Evolutionary conservation across 1,284 basidiomycete species (phyloP).

Genomic region (Cryptococcus maquisensis): DNA sequence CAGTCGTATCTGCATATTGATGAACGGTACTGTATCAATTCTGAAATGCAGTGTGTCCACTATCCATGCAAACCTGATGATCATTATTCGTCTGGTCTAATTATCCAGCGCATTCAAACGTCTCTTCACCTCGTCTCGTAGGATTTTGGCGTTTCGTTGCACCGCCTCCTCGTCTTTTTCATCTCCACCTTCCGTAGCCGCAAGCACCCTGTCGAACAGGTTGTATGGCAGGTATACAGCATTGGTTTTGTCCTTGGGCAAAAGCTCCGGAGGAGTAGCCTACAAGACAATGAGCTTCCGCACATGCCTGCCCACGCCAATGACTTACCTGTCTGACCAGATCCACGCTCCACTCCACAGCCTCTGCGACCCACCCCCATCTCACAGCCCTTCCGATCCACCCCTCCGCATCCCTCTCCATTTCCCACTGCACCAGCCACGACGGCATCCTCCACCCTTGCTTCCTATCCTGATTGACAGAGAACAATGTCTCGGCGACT

Average conservation of each 20-base stretch:
- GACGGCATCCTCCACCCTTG: slow-evolving; percentile 57
- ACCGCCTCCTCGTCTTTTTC: slow-evolving; percentile 42
- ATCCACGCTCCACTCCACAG: slow-evolving; percentile 66
- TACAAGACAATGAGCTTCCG: slow-evolving; percentile 33
- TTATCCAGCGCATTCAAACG: slow-evolving; percentile 10
- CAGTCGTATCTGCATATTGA: too few species aligned
- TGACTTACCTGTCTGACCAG: slow-evolving; percentile 64
- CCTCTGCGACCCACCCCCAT: slow-evolving; percentile 73
- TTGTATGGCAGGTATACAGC: slow-evolving; percentile 77
- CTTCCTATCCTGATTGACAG: slow-evolving; percentile 55
- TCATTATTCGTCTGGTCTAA: background rate
- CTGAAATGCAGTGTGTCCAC: too few species aligned
- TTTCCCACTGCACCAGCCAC: slow-evolving; percentile 66
- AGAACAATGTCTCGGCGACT: slow-evolving; percentile 70
- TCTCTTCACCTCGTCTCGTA: slow-evolving; percentile 25
- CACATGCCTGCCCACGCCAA: background rate
- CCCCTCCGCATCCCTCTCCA: slow-evolving; percentile 32
- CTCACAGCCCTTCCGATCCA: slow-evolving; percentile 51
- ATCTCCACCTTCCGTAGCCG: slow-evolving; percentile 59
- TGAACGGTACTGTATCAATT: too few species aligned
- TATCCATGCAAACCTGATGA: background rate
- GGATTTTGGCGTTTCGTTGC: slow-evolving; percentile 25
- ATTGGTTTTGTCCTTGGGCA: slow-evolving; percentile 57
- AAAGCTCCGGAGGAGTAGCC: slow-evolving; percentile 59
- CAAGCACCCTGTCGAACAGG: slow-evolving; percentile 78